phyloP scores from a whole-genome alignment of 345 rosid species.

The Populus tremula region DNA sequence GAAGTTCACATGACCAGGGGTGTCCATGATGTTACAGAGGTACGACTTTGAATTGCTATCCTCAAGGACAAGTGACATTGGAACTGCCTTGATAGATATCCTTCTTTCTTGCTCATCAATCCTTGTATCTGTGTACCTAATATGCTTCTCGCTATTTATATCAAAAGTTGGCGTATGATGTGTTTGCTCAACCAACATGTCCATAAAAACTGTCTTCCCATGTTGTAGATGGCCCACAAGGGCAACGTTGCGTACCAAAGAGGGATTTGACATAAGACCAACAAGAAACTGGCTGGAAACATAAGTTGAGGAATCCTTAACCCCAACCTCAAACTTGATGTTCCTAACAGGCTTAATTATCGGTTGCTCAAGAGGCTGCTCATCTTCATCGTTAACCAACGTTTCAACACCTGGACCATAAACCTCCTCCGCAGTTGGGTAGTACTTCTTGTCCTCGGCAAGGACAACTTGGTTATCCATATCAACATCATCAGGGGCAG shows the following conservation, averaged over 20 bases:
- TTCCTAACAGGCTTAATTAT: conserved; percentile 82
- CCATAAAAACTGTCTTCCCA: conserved; percentile 93
- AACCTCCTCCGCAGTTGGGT: conserved; percentile 97
- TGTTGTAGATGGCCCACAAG: conserved; percentile 95
- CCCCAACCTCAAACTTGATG: conserved; percentile 87
- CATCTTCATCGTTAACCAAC: conserved; percentile 95
- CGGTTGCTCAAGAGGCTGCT: conserved; percentile 85
- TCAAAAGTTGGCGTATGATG: conserved; percentile 89
- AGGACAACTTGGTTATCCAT: conserved; percentile 93
- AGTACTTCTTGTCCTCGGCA: conserved; percentile 94
- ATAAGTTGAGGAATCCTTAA: conserved; percentile 83
- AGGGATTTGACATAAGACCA: conserved; percentile 89
- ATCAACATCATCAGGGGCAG: conserved; percentile 70
- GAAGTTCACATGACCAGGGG: conserved; percentile 90
- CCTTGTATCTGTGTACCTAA: conserved; percentile 88
- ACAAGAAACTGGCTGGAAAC: conserved; percentile 92
- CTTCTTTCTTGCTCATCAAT: conserved; percentile 96
- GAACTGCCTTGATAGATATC: conserved; percentile 89
- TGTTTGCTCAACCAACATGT: conserved; percentile 97
- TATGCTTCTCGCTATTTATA: conserved; percentile 74
- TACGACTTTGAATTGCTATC: conserved; percentile 89
- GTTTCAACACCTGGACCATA: conserved; percentile 94
- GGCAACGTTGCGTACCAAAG: conserved; percentile 86
- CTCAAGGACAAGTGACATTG: conserved; percentile 96
- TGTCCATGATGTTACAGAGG: conserved; percentile 86